Percentiles rank a stretch among this genome's conserved stretches.
Conservation (phyloP, 495 filamentous ascomycete species). For the Bathelium albidoporum region DNA sequence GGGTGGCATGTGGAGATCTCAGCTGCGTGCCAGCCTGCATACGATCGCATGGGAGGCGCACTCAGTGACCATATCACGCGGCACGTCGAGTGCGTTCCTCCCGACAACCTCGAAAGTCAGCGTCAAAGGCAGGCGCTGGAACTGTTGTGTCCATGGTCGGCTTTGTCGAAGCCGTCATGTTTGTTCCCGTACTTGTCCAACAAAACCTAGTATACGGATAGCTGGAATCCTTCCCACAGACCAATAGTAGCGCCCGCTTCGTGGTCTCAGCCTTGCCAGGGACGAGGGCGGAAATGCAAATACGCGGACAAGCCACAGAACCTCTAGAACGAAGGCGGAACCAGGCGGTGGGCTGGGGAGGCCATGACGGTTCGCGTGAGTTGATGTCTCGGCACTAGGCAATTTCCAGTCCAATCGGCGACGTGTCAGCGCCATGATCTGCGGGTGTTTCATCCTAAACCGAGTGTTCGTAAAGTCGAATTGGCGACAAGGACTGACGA, state of each 20-base stretch:
- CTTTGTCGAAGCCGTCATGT: not conserved
- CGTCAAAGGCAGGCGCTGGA: not conserved
- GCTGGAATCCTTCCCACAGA: not conserved
- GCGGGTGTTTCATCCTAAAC: not conserved
- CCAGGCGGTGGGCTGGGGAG: not conserved
- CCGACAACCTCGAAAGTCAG: not conserved
- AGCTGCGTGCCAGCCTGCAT: not conserved
- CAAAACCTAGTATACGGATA: not conserved
- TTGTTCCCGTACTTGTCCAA: not conserved
- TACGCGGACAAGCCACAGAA: not conserved
- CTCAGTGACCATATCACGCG: not conserved
- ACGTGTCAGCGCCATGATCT: not conserved
- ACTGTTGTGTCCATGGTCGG: not conserved
- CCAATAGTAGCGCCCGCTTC: not conserved
- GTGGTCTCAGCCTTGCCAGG: conserved; percentile 1
- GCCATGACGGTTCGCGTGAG: not conserved
- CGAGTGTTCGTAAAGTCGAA: not conserved
- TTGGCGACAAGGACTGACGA: not conserved
- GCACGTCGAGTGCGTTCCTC: not conserved
- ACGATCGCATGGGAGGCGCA: not conserved
- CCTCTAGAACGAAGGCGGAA: not conserved
- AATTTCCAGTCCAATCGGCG: not conserved
- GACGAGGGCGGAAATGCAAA: not conserved
- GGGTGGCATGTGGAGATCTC: conserved; percentile 4
- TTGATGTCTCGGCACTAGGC: not conserved